These are phyloP conservation scores for Bacidia rubella DNA, from an alignment of 495 filamentous ascomycete species.

Conservation along the genomic window DNA sequence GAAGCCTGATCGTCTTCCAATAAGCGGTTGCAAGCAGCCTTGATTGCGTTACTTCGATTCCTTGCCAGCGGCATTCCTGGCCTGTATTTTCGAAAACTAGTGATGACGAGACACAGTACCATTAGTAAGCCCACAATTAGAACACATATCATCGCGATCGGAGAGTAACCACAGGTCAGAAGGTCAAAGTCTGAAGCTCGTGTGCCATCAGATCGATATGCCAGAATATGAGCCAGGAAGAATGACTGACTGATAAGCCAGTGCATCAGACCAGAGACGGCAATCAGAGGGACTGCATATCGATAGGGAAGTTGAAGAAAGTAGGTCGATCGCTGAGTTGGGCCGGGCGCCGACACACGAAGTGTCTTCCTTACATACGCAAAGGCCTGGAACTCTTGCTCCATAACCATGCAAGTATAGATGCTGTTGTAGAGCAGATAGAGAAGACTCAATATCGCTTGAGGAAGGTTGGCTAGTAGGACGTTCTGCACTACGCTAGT, in stretches of 20 bases:
- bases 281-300: slow-evolving; percentile 27
- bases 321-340: slow-evolving; percentile 29
- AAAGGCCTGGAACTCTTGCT: slow-evolving; percentile 24
- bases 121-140: slow-evolving; percentile 18
- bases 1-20: slow-evolving; percentile 8
- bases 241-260: slow-evolving; percentile 30
- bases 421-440: slow-evolving; percentile 31
- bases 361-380: slow-evolving; percentile 23
- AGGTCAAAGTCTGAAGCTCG: slow-evolving; percentile 11
- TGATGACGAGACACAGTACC: slow-evolving; percentile 15
- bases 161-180: slow-evolving; percentile 22
- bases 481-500: slow-evolving; percentile 4
- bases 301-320: slow-evolving; percentile 34
- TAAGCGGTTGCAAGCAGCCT: slow-evolving; percentile 30
- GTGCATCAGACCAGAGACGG: slow-evolving; percentile 24
- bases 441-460: slow-evolving; percentile 29
- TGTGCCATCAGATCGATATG: slow-evolving; percentile 1
- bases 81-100: slow-evolving; percentile 16
- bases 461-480: slow-evolving; percentile 30
- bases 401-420: slow-evolving; percentile 29
- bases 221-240: slow-evolving; percentile 24
- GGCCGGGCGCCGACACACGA: slow-evolving; percentile 32
- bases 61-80: slow-evolving; percentile 27
- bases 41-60: slow-evolving; percentile 29
- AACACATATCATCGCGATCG: slow-evolving; percentile 20